These are phyloP conservation scores for barley (Hordeum vulgare) DNA, from an alignment of 176 grass and related monocot species.

Conservation along the genomic window DNA sequence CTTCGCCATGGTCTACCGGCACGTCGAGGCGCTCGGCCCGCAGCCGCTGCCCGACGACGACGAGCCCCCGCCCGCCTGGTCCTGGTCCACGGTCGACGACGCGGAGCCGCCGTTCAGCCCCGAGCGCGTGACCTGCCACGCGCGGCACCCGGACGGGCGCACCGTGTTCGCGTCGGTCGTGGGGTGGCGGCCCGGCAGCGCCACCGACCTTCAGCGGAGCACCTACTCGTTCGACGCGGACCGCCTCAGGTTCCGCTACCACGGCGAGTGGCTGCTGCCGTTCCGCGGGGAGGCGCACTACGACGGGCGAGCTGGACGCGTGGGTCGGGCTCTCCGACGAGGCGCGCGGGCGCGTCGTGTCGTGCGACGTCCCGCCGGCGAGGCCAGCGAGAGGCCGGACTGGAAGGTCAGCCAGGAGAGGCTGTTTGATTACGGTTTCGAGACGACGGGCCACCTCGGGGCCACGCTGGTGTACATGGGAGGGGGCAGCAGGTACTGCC, in stretches of 20 bases:
- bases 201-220: neutral
- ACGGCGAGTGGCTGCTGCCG: neutral
- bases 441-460: neutral
- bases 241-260: neutral
- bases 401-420: neutral
- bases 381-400: neutral
- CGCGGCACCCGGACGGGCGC: neutral
- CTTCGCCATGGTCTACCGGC: neutral
- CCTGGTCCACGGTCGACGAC: neutral
- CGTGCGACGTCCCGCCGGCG: neutral
- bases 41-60: neutral
- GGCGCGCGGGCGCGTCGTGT: neutral
- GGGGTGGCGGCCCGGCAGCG: neutral
- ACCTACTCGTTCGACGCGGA: neutral
- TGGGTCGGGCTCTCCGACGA: neutral
- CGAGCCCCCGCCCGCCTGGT: neutral
- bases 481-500: neutral
- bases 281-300: neutral
- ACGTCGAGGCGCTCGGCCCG: neutral
- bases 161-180: neutral
- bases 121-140: neutral
- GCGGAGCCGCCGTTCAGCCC: neutral
- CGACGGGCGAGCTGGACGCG: neutral
- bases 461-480: neutral
- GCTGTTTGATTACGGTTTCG: too few relatives aligned